Evolutionary conservation across 179 eudicot genomes (phyloP), one percentile per base, ranked within the genome.

Genomic region (Amaranthus tricolor): DNA sequence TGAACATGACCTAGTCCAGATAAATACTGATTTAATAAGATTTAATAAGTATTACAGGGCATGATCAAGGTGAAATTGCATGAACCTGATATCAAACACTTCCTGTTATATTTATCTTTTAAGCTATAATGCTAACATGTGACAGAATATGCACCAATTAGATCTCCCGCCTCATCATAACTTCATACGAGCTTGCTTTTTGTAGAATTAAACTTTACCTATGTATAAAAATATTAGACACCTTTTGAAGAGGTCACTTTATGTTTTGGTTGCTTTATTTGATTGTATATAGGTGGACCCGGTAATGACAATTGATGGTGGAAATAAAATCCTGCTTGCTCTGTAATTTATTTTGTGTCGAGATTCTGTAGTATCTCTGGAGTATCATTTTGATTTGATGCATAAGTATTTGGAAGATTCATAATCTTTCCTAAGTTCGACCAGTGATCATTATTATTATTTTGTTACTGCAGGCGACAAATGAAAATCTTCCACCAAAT

Each of bases 401-500:
- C 61, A 59, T 1, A 9, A 51, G 59, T 56, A 31, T 12, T 15
- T 7, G 11, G 43, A 24, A 76, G 62, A 50, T 31, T n/a, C 49
- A 31, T 50, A 68, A 17, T 40, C 10, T 20, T 54, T 12, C 21
- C 17, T 4, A 48, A 7, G 21, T 24, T 62, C 43, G 20, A 48
- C 19, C 17, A 63, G 10, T 59, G 16, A 56, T 49, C 15, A 5
- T n/a, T 45, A 60, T 59, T 66, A 1, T n/a, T 51, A 17, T 59
- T 24, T 59, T 62, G 53, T 48, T 48, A 76, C 71, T 77, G 55
- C 73, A 92, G 98, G 97, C 98, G 56, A 94, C 98, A 69, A 94
- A 90, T 76, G 98, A 94, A 85, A 94, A 94, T 70, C 97, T 95
- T 79, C 98, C 99, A 15, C 98, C 97, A 75, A 95, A 93, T 73